These are phyloP conservation scores for Torulaspora franciscae DNA, from an alignment of 805 yeast species.

Conservation along the genomic window DNA sequence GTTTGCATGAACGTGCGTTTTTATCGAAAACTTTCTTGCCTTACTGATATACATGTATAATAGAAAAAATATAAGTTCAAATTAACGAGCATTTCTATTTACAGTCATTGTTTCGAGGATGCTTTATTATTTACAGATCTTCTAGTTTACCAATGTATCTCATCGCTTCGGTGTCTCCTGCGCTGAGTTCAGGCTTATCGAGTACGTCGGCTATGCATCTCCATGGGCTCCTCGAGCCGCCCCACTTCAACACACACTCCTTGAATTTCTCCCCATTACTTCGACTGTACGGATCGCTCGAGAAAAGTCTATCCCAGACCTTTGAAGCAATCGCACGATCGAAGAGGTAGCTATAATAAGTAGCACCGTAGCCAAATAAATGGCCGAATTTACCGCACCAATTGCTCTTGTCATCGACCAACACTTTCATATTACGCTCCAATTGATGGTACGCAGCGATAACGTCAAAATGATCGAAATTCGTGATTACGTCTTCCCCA, in stretches of 20 bases:
- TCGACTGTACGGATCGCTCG: conserved; percentile 61
- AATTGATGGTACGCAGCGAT: conserved; percentile 59
- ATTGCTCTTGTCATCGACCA: conserved; percentile 63
- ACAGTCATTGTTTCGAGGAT: neutral
- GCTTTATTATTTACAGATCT: conserved; percentile 14
- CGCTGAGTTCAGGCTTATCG: conserved; percentile 52
- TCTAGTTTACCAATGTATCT: conserved; percentile 39
- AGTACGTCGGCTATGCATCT: conserved; percentile 73
- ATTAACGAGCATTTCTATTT: neutral
- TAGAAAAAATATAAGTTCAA: conserved; percentile 1
- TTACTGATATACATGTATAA: conserved; percentile 5
- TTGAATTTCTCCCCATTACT: conserved; percentile 72
- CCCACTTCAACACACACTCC: conserved; percentile 76
- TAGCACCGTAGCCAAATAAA: conserved; percentile 86
- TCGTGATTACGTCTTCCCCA: conserved; percentile 34
- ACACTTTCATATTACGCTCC: conserved; percentile 54
- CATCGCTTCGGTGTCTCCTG: conserved; percentile 75
- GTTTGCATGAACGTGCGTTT: conserved; percentile 3
- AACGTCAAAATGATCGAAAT: conserved; percentile 47
- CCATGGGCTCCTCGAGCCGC: conserved; percentile 92
- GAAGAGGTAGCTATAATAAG: conserved; percentile 84
- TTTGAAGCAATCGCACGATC: conserved; percentile 90
- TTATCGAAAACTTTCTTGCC: neutral
- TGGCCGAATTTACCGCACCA: conserved; percentile 97
- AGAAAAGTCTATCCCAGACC: conserved; percentile 73